These are phyloP conservation scores for Elongisporangium senticosum DNA, from an alignment of 352 stramenopile species.

Conservation along the genomic window DNA sequence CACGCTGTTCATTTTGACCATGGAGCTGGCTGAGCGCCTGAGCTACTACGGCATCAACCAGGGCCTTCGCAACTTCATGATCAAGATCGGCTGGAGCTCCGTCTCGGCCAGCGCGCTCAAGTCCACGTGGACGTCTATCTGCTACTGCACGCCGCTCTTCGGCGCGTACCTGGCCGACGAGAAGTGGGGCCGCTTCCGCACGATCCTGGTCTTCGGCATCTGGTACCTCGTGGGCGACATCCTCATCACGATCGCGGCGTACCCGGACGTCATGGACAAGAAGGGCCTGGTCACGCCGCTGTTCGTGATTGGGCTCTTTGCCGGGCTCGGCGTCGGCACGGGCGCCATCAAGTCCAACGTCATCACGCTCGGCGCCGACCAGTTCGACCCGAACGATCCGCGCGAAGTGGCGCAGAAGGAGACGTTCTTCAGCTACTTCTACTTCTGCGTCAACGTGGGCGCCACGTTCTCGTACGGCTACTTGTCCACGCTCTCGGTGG, in stretches of 20 bases:
- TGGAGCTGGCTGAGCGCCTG: conserved; percentile 44
- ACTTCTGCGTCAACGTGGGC: conserved; percentile 76
- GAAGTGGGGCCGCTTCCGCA: conserved; percentile 54
- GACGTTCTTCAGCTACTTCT: conserved; percentile 82
- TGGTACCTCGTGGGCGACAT: conserved; percentile 57
- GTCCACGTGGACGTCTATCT: conserved; percentile 58
- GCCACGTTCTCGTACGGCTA: conserved; percentile 66
- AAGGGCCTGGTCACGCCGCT: conserved; percentile 15
- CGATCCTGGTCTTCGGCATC: conserved; percentile 44
- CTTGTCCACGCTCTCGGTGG: conserved; percentile 62
- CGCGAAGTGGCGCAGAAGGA: conserved; percentile 36
- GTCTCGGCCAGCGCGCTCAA: conserved; percentile 56
- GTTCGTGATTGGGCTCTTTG: conserved; percentile 36
- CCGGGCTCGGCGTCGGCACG: conserved; percentile 28
- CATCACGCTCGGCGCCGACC: conserved; percentile 48
- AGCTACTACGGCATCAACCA: conserved; percentile 89
- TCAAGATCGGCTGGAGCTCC: conserved; percentile 46
- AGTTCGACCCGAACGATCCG: conserved; percentile 38
- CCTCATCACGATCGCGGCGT: conserved; percentile 36
- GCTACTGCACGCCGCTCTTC: conserved; percentile 54
- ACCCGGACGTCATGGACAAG: conserved; percentile 26
- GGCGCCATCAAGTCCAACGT: conserved; percentile 53
- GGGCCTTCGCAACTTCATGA: conserved; percentile 43
- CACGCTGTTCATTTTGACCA: background rate
- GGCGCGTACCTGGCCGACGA: conserved; percentile 61